Percentiles rank a stretch among this genome's conserved stretches.
phyloP scores from a whole-genome alignment of 768 basidiomycete genomes.

The Hericium erinaceus region DNA sequence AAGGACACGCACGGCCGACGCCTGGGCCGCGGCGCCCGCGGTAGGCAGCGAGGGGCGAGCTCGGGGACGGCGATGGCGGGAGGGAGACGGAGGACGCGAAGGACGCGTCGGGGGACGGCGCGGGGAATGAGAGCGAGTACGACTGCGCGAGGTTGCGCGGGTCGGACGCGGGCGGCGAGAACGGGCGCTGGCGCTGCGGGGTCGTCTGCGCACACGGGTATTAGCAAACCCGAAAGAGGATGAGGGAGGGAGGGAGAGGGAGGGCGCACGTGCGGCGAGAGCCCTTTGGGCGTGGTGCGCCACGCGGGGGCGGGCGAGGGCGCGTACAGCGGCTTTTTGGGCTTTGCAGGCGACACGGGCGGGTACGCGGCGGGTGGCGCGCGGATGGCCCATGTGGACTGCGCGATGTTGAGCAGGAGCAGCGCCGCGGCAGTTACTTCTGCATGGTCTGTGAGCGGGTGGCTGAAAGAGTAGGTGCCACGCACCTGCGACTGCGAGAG shows the following conservation, averaged over 20 bases:
- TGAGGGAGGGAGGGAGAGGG: too few species aligned
- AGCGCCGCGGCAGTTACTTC: slow-evolving; percentile 4
- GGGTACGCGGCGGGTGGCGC: slow-evolving; percentile 8
- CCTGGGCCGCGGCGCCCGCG: slow-evolving; percentile 11
- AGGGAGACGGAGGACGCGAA: slow-evolving; percentile 9
- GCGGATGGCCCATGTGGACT: slow-evolving; percentile 6
- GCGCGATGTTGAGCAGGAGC: slow-evolving; percentile 9
- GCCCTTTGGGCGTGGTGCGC: slow-evolving; percentile 2
- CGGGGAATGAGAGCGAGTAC: slow-evolving; percentile 7
- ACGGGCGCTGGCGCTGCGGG: slow-evolving; percentile 14
- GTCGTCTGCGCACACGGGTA: slow-evolving; percentile 4
- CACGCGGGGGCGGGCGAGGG: slow-evolving; percentile 1
- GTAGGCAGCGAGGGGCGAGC: slow-evolving; percentile 11
- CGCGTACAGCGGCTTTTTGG: not conserved
- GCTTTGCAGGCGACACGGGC: slow-evolving; percentile 6
- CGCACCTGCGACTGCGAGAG: slow-evolving; percentile 6
- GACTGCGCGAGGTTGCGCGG: slow-evolving; percentile 13
- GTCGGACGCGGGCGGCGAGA: slow-evolving; percentile 11
- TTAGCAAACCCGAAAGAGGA: not conserved
- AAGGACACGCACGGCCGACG: slow-evolving; percentile 11
- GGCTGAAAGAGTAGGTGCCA: not conserved
- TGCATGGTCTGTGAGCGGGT: not conserved
- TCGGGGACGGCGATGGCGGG: slow-evolving; percentile 10
- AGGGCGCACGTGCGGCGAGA: slow-evolving; percentile 11
- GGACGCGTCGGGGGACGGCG: slow-evolving; percentile 8